Evolutionary conservation across 208 protist genomes (phyloP).

Genomic region (Acanthamoeba healyi): DNA sequence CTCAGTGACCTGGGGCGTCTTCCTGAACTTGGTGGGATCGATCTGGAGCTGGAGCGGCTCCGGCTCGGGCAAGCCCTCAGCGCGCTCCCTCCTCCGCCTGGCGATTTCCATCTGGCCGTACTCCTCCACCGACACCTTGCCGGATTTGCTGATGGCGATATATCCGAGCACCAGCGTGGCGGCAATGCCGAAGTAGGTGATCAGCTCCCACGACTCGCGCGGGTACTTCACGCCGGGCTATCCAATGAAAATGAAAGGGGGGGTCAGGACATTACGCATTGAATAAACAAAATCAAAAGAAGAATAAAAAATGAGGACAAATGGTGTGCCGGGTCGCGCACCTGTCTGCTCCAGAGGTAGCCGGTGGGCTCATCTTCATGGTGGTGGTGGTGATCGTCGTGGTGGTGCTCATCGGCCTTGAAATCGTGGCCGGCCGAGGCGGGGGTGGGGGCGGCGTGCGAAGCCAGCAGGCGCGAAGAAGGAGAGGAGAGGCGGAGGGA

Average conservation of each 20-base stretch:
- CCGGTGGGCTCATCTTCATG: background rate
- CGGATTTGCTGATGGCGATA: background rate
- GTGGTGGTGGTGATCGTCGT: slow-evolving; percentile 23
- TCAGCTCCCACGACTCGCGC: slow-evolving; percentile 18
- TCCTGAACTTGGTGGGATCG: slow-evolving; percentile 40
- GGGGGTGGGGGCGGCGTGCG: background rate
- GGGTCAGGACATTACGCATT: background rate
- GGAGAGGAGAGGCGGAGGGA: background rate
- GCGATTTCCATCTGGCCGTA: slow-evolving; percentile 31
- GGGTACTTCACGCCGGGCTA: slow-evolving; percentile 14
- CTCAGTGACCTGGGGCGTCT: background rate
- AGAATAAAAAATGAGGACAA: background rate
- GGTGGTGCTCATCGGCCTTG: background rate
- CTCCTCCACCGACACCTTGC: background rate
- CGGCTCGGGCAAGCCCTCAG: background rate
- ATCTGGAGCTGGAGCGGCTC: slow-evolving; percentile 17
- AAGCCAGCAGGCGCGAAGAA: background rate
- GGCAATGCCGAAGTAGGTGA: slow-evolving; percentile 13
- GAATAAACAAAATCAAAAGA: background rate
- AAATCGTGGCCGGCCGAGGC: background rate
- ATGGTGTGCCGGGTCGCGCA: background rate
- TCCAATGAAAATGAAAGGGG: background rate
- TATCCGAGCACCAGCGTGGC: background rate
- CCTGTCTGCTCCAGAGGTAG: slow-evolving; percentile 20
- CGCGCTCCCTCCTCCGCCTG: slow-evolving; percentile 16